Conservation (phyloP, 2,329 filamentous ascomycete species). For the Aaosphaeria pasadenensis region DNA sequence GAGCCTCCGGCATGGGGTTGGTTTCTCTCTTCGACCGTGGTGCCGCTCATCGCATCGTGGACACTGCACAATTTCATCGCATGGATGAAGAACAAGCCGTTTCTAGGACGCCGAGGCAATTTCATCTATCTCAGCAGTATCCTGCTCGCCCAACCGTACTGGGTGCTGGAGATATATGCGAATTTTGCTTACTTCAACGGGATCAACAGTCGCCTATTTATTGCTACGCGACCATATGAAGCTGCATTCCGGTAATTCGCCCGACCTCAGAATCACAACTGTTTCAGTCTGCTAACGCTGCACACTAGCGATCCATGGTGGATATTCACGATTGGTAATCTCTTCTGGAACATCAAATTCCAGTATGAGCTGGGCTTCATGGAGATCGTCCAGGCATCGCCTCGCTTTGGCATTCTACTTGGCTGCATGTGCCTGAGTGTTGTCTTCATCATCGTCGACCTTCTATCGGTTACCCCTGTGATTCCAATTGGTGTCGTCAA, state of each 20-base stretch:
- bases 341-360: slow-evolving; percentile 59
- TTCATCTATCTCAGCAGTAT: neutral
- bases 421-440: slow-evolving; percentile 56
- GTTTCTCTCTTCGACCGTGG: slow-evolving; percentile 4
- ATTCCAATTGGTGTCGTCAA: slow-evolving; percentile 50
- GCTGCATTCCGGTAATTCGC: slow-evolving; percentile 1
- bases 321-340: slow-evolving; percentile 55
- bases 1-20: neutral
- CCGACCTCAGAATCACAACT: neutral
- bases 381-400: slow-evolving; percentile 55
- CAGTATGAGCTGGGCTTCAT: slow-evolving; percentile 54
- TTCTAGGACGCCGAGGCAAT: slow-evolving; percentile 1
- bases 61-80: slow-evolving; percentile 5
- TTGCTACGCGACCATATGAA: slow-evolving; percentile 1
- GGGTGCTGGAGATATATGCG: slow-evolving; percentile 3
- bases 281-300: slow-evolving; percentile 1
- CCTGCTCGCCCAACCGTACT: slow-evolving; percentile 1
- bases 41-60: slow-evolving; percentile 1
- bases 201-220: neutral
- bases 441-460: slow-evolving; percentile 56
- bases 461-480: slow-evolving; percentile 53
- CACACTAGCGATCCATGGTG: slow-evolving; percentile 58
- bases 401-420: slow-evolving; percentile 59
- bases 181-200: slow-evolving; percentile 3
- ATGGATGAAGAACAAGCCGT: slow-evolving; percentile 5